Conservation (phyloP, 2,329 filamentous ascomycete genomes). For the Xylariaceae sp. region DNA sequence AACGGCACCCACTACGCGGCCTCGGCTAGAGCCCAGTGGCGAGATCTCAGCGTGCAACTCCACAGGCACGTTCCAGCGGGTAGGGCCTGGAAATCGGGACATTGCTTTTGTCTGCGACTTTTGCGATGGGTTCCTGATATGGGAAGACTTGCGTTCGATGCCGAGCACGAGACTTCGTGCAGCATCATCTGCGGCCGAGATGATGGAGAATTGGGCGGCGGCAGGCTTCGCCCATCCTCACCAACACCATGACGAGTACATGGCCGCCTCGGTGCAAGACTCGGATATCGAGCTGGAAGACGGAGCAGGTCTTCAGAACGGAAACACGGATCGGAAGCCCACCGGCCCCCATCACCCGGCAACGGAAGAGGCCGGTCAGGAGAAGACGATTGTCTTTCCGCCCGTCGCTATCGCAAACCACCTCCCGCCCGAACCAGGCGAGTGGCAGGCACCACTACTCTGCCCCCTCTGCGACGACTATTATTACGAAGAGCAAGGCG, state of each 20-base stretch:
- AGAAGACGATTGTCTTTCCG: conserved; percentile 51
- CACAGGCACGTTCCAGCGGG: conserved; percentile 51
- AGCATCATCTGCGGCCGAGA: conserved; percentile 15
- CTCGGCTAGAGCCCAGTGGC: conserved; percentile 8
- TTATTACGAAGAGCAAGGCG: conserved; percentile 41
- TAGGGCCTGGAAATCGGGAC: conserved; percentile 43
- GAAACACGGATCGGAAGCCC: neutral
- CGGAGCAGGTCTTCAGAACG: neutral
- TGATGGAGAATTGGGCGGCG: conserved; percentile 47
- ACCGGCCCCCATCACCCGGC: too few species aligned
- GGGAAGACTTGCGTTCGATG: conserved; percentile 51
- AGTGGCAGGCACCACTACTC: conserved; percentile 47
- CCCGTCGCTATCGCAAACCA: conserved; percentile 56
- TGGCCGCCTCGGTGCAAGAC: neutral
- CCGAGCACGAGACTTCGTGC: conserved; percentile 39
- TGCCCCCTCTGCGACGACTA: conserved; percentile 55
- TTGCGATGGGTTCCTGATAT: conserved; percentile 55
- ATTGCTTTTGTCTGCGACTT: conserved; percentile 57
- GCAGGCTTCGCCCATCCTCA: conserved; percentile 33
- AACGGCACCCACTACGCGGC: conserved; percentile 5
- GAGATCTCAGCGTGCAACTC: conserved; percentile 47
- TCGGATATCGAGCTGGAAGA: conserved; percentile 13
- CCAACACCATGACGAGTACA: neutral
- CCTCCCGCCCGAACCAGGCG: conserved; percentile 42
- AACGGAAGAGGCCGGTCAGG: conserved; percentile 32